Evolutionary conservation across 441 rosid species (phyloP), one percentile per base, ranked within the genome.

Genomic region (Syzygium malaccense): DNA sequence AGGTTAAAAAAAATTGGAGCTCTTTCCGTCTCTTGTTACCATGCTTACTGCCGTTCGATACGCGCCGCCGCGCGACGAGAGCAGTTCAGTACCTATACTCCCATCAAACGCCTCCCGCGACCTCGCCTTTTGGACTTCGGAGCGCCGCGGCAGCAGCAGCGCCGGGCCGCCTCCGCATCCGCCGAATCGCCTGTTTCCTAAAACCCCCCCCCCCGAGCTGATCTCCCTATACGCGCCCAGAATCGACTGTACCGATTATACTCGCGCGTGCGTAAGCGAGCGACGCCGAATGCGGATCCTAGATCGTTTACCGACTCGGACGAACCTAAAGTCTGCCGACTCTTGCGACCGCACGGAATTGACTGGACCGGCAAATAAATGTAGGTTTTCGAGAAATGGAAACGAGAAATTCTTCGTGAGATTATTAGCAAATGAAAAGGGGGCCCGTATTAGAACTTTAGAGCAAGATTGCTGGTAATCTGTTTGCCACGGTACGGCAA

Each of bases 261-360:
- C n/a, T 71, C 0, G 48, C 51, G 1, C 9, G 7, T 3, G 23
- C 25, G 20, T 1, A 23, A 23, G 12, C 2, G n/a, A 20, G n/a
- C 1, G 4, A 71, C 3, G 15, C 9, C 49, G 23, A 41, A 0
- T 23, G 28, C n/a, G 23, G 0, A 23, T 41, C 6, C 2, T n/a
- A 1, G 28, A 37, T 20, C 15, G 0, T 71, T 5, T 20, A 14
- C 14, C 33, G 32, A 71, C 28, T 14, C 4, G 4, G 8, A 11
- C 2, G 3, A 20, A 17, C 15, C 15, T 8, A 68, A 68, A 68
- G 26, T 33, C 37, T 7, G 11, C 28, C 28, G 1, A 20, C 28
- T 37, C 80, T 3, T 20, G 5, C 28, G 4, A 37, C 10, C 80
- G 6, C 49, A 1, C 7, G 26, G 37, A 71, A 33, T 7, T 33